Conservation (phyloP, 2,329 filamentous ascomycete species). For the Alternaria sp. region DNA sequence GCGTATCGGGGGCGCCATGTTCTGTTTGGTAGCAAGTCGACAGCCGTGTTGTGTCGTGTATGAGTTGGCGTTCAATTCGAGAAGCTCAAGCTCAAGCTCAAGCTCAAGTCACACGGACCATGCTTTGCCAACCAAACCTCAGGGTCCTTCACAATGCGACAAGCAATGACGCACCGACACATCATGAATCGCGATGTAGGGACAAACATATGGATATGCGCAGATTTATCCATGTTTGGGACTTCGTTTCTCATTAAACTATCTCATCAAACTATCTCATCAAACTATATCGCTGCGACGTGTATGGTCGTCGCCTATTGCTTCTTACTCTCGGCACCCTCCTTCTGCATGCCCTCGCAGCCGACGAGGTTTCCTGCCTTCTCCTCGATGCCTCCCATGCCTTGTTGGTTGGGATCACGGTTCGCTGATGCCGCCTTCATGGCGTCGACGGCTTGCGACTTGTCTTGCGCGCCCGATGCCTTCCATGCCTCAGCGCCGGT, state of each 20-base stretch:
- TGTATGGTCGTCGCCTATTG: neutral
- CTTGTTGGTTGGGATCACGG: conserved; percentile 62
- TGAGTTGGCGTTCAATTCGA: neutral
- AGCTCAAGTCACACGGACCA: conserved; percentile 4
- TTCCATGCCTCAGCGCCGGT: conserved; percentile 72
- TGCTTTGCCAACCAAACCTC: neutral
- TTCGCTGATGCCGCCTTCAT: conserved; percentile 69
- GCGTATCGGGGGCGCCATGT: conserved; percentile 52
- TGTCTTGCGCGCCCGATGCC: conserved; percentile 69
- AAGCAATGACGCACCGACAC: neutral
- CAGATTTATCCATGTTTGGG: too few relatives aligned
- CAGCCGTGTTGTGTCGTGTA: neutral
- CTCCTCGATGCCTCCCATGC: conserved; percentile 71
- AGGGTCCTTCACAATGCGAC: neutral
- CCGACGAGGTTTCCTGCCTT: conserved; percentile 69
- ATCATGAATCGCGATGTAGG: neutral
- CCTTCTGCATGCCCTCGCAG: conserved; percentile 72
- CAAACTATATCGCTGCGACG: neutral
- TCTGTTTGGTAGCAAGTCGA: neutral
- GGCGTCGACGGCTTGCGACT: conserved; percentile 66
- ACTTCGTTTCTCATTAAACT: neutral
- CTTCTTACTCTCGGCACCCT: conserved; percentile 44
- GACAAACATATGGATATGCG: neutral
- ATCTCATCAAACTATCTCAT: too few relatives aligned
- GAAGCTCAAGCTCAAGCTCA: conserved; percentile 5